Percentiles rank a stretch among this genome's conserved stretches.
Evolutionary conservation across 257 asterid genomes (phyloP).

Genomic region (Leptodermis oblonga): DNA sequence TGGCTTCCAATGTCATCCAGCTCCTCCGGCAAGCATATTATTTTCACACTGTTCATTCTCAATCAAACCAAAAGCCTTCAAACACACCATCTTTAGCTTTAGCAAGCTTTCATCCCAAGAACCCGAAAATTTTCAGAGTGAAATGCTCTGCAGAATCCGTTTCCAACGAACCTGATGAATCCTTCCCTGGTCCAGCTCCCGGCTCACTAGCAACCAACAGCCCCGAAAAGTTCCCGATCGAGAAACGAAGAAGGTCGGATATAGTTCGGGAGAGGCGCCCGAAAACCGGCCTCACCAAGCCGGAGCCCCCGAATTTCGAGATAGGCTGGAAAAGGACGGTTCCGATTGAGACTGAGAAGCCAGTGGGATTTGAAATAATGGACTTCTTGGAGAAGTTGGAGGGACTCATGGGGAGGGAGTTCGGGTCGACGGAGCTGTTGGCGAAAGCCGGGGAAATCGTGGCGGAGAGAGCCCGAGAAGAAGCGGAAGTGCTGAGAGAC

Average conservation of each 20-base stretch:
- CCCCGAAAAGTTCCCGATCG: slow-evolving; percentile 66
- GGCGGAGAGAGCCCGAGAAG: slow-evolving; percentile 68
- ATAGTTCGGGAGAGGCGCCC: slow-evolving; percentile 55
- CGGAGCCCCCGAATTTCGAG: slow-evolving; percentile 75
- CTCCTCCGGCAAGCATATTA: slow-evolving; percentile 34
- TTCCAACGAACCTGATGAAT: slow-evolving; percentile 32
- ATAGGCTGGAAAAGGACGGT: slow-evolving; percentile 90
- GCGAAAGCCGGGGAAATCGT: slow-evolving; percentile 70
- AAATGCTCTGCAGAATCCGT: slow-evolving; percentile 29
- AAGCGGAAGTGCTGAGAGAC: slow-evolving; percentile 61
- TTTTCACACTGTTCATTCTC: slow-evolving; percentile 21
- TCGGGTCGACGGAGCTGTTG: slow-evolving; percentile 55
- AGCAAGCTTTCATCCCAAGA: slow-evolving; percentile 2
- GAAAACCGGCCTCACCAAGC: slow-evolving; percentile 41
- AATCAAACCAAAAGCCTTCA: slow-evolving; percentile 13
- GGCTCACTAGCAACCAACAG: slow-evolving; percentile 44
- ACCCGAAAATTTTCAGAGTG: slow-evolving; percentile 23
- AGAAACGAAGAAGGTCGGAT: slow-evolving; percentile 58
- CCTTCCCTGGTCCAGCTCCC: slow-evolving; percentile 45
- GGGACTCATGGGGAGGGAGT: slow-evolving; percentile 63
- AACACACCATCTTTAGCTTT: slow-evolving; percentile 2
- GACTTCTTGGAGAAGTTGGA: slow-evolving; percentile 70
- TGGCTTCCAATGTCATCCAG: slow-evolving; percentile 48
- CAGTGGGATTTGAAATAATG: slow-evolving; percentile 67
- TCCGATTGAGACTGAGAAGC: slow-evolving; percentile 65